A percentile compares a stretch with the other conserved stretches of the same genome.
Conservation (phyloP, 768 basidiomycete species). For the Boletales sp. region DNA sequence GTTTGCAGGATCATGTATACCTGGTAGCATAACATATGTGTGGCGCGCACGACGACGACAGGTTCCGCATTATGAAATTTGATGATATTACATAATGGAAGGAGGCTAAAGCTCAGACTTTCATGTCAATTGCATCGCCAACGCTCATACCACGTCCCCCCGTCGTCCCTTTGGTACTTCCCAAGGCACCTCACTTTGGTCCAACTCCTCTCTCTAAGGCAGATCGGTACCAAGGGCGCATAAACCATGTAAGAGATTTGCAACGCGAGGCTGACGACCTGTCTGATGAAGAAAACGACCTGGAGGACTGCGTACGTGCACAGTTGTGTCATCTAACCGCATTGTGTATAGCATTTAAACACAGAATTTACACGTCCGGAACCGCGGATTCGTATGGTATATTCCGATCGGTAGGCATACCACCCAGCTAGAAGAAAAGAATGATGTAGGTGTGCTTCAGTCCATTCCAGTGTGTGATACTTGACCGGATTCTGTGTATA, state of each 20-base stretch:
- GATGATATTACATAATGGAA: too few species aligned
- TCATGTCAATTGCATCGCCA: constrained; percentile 59
- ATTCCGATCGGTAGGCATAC: constrained; percentile 71
- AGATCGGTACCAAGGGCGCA: constrained; percentile 49
- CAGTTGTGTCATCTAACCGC: neutral
- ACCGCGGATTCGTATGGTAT: constrained; percentile 62
- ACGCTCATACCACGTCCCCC: constrained; percentile 67
- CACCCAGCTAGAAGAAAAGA: constrained; percentile 81
- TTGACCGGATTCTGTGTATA: neutral
- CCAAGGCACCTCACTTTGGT: constrained; percentile 61
- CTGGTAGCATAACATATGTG: too few species aligned
- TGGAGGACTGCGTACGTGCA: constrained; percentile 66
- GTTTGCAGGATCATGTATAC: too few species aligned
- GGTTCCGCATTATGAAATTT: too few species aligned
- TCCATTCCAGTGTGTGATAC: neutral
- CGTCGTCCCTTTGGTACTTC: constrained; percentile 62
- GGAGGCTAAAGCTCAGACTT: too few species aligned
- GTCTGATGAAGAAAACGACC: constrained; percentile 78
- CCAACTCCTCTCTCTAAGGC: constrained; percentile 53
- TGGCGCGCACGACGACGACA: too few species aligned
- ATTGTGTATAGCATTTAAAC: neutral
- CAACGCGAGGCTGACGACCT: constrained; percentile 78
- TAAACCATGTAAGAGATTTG: constrained; percentile 65
- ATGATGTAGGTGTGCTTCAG: constrained; percentile 53
- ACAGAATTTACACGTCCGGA: constrained; percentile 58